Percentiles rank a stretch among this genome's conserved stretches.
Evolutionary conservation across 2,329 filamentous ascomycete genomes (phyloP).

Genomic region (Volutella citrinella): DNA sequence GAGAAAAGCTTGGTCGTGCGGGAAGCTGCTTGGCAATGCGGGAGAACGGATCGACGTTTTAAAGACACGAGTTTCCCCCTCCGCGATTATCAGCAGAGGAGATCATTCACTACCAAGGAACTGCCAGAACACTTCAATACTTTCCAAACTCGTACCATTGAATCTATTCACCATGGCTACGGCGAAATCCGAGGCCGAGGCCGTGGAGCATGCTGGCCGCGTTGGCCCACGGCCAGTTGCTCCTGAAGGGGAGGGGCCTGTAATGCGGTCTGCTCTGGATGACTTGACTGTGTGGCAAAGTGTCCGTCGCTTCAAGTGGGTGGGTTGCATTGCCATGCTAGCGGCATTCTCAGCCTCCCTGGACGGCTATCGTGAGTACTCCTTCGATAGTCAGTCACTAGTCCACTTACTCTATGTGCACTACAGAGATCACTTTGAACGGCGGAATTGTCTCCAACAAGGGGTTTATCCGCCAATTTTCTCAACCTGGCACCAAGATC

Average conservation of each 20-base stretch:
- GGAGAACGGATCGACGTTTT: no score
- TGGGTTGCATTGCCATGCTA: constrained; percentile 35
- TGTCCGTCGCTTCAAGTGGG: constrained; percentile 31
- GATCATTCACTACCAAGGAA: no score
- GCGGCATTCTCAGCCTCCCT: constrained; percentile 40
- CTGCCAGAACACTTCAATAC: no score
- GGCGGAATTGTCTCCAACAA: constrained; percentile 38
- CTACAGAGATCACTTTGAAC: constrained; percentile 28
- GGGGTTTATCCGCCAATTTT: constrained; percentile 37
- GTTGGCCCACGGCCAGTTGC: no score
- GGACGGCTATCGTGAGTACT: constrained; percentile 37
- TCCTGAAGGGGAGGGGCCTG: constrained; percentile 5
- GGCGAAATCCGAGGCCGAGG: constrained; percentile 9
- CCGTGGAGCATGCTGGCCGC: constrained; percentile 11
- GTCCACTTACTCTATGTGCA: not conserved
- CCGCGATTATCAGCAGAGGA: no score
- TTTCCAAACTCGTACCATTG: no score
- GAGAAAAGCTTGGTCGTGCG: no score
- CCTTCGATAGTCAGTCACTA: no score
- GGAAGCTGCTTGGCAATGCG: no score
- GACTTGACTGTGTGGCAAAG: constrained; percentile 37
- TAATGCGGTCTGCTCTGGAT: constrained; percentile 36
- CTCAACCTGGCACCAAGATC: constrained; percentile 26
- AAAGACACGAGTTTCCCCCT: no score
- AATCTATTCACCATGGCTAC: no score